A percentile compares a stretch with the other conserved stretches of the same genome.
phyloP scores from a whole-genome alignment of 2,329 filamentous ascomycete genomes.

The Ascosphaera apis region DNA sequence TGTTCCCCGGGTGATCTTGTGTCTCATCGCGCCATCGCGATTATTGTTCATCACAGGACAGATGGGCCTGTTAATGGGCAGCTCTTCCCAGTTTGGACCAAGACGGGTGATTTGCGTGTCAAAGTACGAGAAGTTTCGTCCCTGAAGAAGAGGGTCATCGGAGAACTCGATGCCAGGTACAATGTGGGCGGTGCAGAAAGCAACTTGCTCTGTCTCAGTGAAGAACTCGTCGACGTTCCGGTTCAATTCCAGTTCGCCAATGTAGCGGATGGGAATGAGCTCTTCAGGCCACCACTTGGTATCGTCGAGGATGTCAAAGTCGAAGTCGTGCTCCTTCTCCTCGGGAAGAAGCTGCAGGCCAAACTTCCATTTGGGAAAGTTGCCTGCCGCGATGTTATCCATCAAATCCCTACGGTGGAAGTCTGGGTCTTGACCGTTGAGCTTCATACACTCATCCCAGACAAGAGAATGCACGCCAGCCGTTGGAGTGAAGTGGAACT shows the following conservation, averaged over 20 bases:
- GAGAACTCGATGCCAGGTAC: constrained; percentile 59
- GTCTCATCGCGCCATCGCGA: constrained; percentile 49
- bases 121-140: constrained; percentile 41
- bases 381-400: constrained; percentile 49
- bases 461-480: constrained; percentile 55
- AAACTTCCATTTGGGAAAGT: constrained; percentile 57
- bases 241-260: constrained; percentile 61
- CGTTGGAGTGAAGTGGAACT: constrained; percentile 54
- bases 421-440: constrained; percentile 52
- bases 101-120: constrained; percentile 39
- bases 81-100: constrained; percentile 51
- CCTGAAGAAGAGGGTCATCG: constrained; percentile 51
- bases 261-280: constrained; percentile 47
- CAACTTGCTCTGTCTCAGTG: constrained; percentile 58
- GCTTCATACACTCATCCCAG: constrained; percentile 56
- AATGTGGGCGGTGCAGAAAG: constrained; percentile 60
- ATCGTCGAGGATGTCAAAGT: constrained; percentile 66
- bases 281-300: constrained; percentile 77
- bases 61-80: constrained; percentile 54
- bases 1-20: constrained; percentile 48
- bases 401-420: constrained; percentile 60
- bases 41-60: constrained; percentile 57
- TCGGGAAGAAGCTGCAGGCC: constrained; percentile 61
- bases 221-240: constrained; percentile 64
- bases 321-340: constrained; percentile 48